Evolutionary conservation across 148 eudicot genomes (phyloP).

Genomic region (Cornus controversa): DNA sequence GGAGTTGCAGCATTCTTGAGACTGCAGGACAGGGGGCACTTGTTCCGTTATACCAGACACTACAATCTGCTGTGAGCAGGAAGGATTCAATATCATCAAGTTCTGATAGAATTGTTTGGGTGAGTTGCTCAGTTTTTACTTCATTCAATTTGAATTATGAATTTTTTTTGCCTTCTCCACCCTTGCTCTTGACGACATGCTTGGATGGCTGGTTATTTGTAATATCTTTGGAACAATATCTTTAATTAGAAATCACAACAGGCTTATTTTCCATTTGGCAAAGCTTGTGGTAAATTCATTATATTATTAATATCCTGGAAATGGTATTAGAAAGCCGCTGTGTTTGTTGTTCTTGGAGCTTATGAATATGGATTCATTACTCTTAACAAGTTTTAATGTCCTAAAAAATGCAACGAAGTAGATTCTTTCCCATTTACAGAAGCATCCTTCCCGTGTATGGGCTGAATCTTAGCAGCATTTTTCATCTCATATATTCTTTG

Average conservation of each 20-base stretch:
- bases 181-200: not conserved
- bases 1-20: conserved; percentile 89
- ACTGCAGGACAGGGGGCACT: conserved; percentile 96
- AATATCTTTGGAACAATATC: not conserved
- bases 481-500: not conserved
- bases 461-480: not conserved
- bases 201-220: not conserved
- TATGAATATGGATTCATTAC: not conserved
- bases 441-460: not conserved
- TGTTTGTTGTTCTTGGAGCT: not conserved
- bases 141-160: not conserved
- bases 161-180: not conserved
- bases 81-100: conserved; percentile 39
- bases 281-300: not conserved
- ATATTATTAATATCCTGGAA: not conserved
- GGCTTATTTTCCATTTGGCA: not conserved
- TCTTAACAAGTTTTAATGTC: not conserved
- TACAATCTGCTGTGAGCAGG: conserved; percentile 56
- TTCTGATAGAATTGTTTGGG: conserved; percentile 70
- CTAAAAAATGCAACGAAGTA: not conserved
- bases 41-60: conserved; percentile 72
- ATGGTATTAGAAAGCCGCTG: not conserved
- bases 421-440: not conserved
- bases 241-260: not conserved
- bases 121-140: conserved; percentile 34